These are phyloP conservation scores for Hansenula anomala DNA, from an alignment of 1,139 yeast genomes.

Conservation along the genomic window DNA sequence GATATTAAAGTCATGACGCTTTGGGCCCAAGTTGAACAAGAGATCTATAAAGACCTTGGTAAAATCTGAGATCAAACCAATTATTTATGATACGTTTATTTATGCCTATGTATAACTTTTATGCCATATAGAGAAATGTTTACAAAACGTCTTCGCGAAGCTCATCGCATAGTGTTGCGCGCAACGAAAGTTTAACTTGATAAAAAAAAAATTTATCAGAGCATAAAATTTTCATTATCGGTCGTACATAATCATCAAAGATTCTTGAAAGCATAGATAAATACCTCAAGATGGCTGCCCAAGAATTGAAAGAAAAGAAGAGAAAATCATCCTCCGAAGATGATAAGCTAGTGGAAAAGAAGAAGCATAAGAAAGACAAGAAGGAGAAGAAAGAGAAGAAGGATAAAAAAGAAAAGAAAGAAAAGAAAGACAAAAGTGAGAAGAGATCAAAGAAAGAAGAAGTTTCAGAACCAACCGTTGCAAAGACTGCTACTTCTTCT, in stretches of 20 bases:
- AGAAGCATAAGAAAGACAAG: constrained; percentile 44
- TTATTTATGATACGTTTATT: background rate
- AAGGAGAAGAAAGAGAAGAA: constrained; percentile 35
- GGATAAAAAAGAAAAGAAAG: constrained; percentile 40
- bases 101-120: no score
- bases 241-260: background rate
- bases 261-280: no score
- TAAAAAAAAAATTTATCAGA: background rate
- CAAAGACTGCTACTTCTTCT: background rate
- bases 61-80: background rate
- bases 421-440: constrained; percentile 29
- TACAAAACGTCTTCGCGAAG: background rate
- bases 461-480: background rate
- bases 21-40: constrained; percentile 21
- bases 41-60: background rate
- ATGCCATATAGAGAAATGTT: background rate
- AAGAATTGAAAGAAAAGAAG: constrained; percentile 36
- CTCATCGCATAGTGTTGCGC: background rate
- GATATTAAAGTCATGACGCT: constrained; percentile 21
- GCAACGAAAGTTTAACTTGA: background rate
- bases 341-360: constrained; percentile 29
- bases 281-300: constrained; percentile 11
- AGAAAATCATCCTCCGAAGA: constrained; percentile 35
- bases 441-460: background rate
- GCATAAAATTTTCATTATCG: background rate